Base-by-base conservation (phyloP, 2,329 filamentous ascomycete genomes). In the Knufia fluminis region DNA sequence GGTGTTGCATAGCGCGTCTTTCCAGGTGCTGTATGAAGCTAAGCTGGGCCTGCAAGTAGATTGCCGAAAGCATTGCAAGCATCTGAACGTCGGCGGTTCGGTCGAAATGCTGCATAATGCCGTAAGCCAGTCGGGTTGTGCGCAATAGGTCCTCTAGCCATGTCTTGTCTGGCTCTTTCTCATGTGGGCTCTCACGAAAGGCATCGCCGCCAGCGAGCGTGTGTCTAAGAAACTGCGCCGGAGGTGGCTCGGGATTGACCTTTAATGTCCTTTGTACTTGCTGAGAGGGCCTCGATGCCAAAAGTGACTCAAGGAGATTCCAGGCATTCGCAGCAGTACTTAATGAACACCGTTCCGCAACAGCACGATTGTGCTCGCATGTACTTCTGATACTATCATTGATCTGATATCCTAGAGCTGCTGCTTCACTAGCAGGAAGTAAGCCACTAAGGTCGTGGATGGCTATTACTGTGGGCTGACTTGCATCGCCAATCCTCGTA, bases 301-400 rank as follows among this genome's bases (percentile, higher is more conserved):
- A 70, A 4, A 97, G 73, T 51, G 96, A 71, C 16, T 80, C 83
- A 48, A 88, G 74, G 56, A 96, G 83, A 43, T 78, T 79, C 92
- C 92, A 98, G 4, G 94, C 78, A 57, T 88, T 80, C 22, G 85
- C 83, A 24, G 94, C 68, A 55, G 95, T 86, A 12, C 73, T 65
- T 54, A 80, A 77, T 3, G 83, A 86, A 57, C 84, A 76, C 54
- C 79, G 82, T 57, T 80, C 75, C 7, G 91, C 90, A 40, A 94
- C 80, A 1, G 70, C 68, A 7, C 89, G 86, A 64, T 98, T 98
- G 60, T 94, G 84, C 39, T 78, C 74, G 65, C 91, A 97, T 2
- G 95, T 80, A 32, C 84, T 78, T n/a, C 81, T 78, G 1, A 85
- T 84, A 53, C 89, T 81, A 2, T 89, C 89, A 63, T 92, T 90